Evolutionary conservation across 306 rosid genomes (phyloP), one percentile per base, ranked within the genome.

Genomic region (Quercus engelmannii): DNA sequence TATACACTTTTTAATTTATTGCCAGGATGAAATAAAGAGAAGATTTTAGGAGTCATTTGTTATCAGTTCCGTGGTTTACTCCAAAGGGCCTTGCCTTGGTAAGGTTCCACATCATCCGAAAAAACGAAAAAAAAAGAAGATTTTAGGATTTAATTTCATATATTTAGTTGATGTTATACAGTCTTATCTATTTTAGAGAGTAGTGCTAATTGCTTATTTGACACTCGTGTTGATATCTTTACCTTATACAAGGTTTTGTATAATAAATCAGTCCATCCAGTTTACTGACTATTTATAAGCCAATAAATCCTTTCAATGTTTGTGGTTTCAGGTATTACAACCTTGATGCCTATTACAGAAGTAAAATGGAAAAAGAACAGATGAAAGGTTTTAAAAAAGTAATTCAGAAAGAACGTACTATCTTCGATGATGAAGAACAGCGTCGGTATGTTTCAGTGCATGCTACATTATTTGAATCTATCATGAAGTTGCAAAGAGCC

Each of bases 391-490:
- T 86, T 76, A 93, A 87, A 78, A 93, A 89, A 88, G 38, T 84
- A 68, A 15, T 2, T 43, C 79, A 85, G 68, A 79, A 71, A 71
- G 99, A 95, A 69, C 96, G 98, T 33, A 91, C 90, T 78, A 88
- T 91, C 55, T 95, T 95, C 89, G 87, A 93, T 81, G 99, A 95
- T 82, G 99, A 95, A 83, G 99, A 95, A 82, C 90, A 86, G 63
- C 90, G 97, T 70, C 85, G 98, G 99, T 93, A 90, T 77, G 75
- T 76, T 81, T 73, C 59, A 55, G 76, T 55, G 17, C 69, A 58
- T 17, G 20, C 77, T 81, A 74, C 25, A 35, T 82, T 76, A 51
- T 51, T 41, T 75, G 19, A 12, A 54, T 74, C 71, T 64, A 30
- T 75, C 35, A 11, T 71, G 67, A 52, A 74, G 62, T 62, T 30